Evolutionary conservation across 1,139 yeast genomes (phyloP).

Genomic region (Yamadazyma spencermartinsiae): DNA sequence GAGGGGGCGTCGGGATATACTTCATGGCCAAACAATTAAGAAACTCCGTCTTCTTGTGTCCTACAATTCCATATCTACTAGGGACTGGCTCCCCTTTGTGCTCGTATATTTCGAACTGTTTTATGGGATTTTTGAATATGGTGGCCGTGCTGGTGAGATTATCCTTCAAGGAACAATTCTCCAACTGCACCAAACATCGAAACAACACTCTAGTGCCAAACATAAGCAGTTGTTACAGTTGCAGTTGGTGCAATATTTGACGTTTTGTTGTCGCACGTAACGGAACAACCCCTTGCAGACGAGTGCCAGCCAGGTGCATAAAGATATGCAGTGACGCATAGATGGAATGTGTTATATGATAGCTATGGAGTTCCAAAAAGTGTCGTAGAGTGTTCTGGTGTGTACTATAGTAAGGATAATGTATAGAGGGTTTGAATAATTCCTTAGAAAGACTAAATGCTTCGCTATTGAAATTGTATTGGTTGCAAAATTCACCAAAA

Average conservation of each 20-base stretch:
- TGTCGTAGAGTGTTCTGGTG: too few relatives aligned
- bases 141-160: constrained; percentile 2
- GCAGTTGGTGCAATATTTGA: background rate
- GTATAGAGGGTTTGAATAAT: too few relatives aligned
- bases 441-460: too few relatives aligned
- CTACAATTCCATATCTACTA: constrained; percentile 36
- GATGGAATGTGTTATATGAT: too few relatives aligned
- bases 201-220: background rate
- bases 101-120: constrained; percentile 24
- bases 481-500: background rate
- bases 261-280: background rate
- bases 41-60: constrained; percentile 36
- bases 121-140: constrained; percentile 25
- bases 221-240: background rate
- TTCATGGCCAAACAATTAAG: constrained; percentile 35
- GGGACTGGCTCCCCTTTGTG: constrained; percentile 19
- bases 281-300: too few relatives aligned
- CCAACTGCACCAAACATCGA: constrained; percentile 14
- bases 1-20: constrained; percentile 53
- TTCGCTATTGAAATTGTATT: background rate
- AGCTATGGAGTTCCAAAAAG: too few relatives aligned
- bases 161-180: constrained; percentile 13
- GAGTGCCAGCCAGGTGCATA: too few relatives aligned
- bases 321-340: too few relatives aligned
- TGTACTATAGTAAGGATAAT: too few relatives aligned